phyloP scores from a whole-genome alignment of 768 basidiomycete genomes.

The Termitomyces sp. region DNA sequence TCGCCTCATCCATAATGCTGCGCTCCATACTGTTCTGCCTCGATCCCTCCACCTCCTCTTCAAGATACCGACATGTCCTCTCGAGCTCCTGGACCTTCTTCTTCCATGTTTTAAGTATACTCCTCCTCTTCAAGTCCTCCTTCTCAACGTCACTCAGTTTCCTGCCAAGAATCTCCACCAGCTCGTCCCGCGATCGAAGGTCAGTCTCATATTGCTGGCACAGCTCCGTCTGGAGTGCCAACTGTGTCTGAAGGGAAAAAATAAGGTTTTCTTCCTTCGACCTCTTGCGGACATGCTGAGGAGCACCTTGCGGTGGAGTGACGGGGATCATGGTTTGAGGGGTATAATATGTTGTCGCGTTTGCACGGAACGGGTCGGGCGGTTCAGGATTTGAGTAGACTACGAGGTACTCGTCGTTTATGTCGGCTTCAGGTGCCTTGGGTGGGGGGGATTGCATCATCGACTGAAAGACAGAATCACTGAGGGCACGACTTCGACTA shows the following conservation, averaged over 20 bases:
- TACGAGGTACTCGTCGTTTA: slow-evolving; percentile 55
- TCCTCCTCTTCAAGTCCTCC: slow-evolving; percentile 57
- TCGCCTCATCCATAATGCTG: slow-evolving; percentile 81
- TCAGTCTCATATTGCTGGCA: slow-evolving; percentile 76
- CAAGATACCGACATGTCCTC: slow-evolving; percentile 54
- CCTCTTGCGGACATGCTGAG: slow-evolving; percentile 46
- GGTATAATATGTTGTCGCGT: slow-evolving; percentile 73
- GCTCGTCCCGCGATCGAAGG: slow-evolving; percentile 64
- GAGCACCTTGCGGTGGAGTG: slow-evolving; percentile 47
- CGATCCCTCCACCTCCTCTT: slow-evolving; percentile 86
- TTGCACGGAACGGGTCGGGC: slow-evolving; percentile 69
- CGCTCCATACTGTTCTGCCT: slow-evolving; percentile 76
- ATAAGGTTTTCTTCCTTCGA: slow-evolving; percentile 72
- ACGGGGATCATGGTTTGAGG: slow-evolving; percentile 68
- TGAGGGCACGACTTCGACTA: slow-evolving; percentile 48
- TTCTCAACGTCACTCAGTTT: slow-evolving; percentile 52
- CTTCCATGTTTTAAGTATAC: slow-evolving; percentile 55
- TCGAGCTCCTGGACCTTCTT: slow-evolving; percentile 76
- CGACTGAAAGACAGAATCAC: slow-evolving; percentile 60
- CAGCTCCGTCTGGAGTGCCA: slow-evolving; percentile 69
- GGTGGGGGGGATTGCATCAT: slow-evolving; percentile 39
- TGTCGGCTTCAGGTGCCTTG: slow-evolving; percentile 50
- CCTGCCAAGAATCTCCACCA: slow-evolving; percentile 53
- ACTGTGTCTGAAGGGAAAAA: slow-evolving; percentile 67
- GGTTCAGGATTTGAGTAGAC: slow-evolving; percentile 36